phyloP scores from a whole-genome alignment of 176 grass and related monocot genomes.

The Leersia perrieri region DNA sequence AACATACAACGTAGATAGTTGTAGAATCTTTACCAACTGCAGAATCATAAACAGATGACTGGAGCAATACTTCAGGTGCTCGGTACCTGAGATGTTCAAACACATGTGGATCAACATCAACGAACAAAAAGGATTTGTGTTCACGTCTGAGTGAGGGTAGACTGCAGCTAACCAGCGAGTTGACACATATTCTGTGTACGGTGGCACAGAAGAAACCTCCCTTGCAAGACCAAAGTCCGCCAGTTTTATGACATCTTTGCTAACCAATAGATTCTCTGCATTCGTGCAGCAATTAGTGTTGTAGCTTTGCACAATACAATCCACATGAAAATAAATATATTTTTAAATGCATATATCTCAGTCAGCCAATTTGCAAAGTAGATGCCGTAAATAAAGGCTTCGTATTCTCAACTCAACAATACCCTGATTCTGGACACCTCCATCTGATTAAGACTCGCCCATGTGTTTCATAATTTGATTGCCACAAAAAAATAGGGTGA shows the following conservation, averaged over 20 bases:
- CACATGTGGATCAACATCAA: conserved; percentile 25
- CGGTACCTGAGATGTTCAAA: conserved; percentile 72
- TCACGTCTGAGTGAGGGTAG: too few species aligned
- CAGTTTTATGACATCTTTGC: conserved; percentile 90
- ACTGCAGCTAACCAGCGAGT: conserved; percentile 70
- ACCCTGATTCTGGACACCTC: not conserved
- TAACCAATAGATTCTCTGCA: conserved; percentile 93
- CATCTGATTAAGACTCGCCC: not conserved
- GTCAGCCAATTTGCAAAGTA: conserved; percentile 6
- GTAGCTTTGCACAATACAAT: conserved; percentile 3
- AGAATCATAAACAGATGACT: conserved; percentile 85
- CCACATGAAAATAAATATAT: not conserved
- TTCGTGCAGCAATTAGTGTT: not conserved
- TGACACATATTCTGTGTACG: conserved; percentile 99
- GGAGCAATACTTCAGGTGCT: conserved; percentile 94
- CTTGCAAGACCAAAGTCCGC: conserved; percentile 96
- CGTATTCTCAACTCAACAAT: not conserved
- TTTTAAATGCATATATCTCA: not conserved
- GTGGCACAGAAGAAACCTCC: conserved; percentile 80
- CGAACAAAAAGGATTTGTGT: not conserved
- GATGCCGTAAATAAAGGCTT: not conserved
- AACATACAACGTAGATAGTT: conserved; percentile 33
- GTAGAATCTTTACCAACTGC: conserved; percentile 69
- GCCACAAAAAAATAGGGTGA: not conserved
- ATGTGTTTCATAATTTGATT: conserved; percentile 2